Evolutionary conservation across 2,329 filamentous ascomycete genomes (phyloP).

Genomic region (Epichloe typhina): DNA sequence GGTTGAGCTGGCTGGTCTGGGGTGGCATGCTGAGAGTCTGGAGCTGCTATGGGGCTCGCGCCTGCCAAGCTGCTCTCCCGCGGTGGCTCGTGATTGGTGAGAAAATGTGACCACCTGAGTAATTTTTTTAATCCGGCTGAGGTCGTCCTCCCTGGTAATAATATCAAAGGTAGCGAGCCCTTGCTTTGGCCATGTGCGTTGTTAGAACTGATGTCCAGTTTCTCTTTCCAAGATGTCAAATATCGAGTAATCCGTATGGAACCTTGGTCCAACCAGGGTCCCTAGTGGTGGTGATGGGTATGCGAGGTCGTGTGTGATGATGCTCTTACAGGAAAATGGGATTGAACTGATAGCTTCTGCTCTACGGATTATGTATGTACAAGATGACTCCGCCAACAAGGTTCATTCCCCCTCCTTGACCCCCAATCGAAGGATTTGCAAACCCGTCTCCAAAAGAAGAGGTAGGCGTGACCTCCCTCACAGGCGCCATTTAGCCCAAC

Average conservation of each 20-base stretch:
- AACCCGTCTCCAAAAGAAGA: neutral
- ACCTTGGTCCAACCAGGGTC: neutral
- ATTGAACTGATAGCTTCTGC: neutral
- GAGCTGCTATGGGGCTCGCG: neutral
- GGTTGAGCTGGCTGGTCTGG: conserved; percentile 15
- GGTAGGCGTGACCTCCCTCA: neutral
- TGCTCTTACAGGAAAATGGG: neutral
- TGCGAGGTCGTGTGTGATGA: neutral
- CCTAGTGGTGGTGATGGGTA: neutral
- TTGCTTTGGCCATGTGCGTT: too few species aligned
- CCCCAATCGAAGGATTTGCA: neutral
- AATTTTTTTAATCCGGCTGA: too few species aligned
- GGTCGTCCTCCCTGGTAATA: too few species aligned
- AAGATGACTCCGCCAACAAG: neutral
- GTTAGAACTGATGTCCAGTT: too few species aligned
- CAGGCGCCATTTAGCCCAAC: neutral
- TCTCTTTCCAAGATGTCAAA: too few species aligned
- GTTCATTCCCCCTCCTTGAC: neutral
- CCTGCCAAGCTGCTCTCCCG: neutral
- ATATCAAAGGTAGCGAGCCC: too few species aligned
- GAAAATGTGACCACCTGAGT: neutral
- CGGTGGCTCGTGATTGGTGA: conserved; percentile 2
- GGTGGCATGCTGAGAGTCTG: conserved; percentile 5
- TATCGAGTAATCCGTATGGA: neutral
- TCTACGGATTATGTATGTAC: neutral